Evolutionary conservation across 2,329 filamentous ascomycete species (phyloP).

Genomic region (Arthrobotrys sphaeroides): DNA sequence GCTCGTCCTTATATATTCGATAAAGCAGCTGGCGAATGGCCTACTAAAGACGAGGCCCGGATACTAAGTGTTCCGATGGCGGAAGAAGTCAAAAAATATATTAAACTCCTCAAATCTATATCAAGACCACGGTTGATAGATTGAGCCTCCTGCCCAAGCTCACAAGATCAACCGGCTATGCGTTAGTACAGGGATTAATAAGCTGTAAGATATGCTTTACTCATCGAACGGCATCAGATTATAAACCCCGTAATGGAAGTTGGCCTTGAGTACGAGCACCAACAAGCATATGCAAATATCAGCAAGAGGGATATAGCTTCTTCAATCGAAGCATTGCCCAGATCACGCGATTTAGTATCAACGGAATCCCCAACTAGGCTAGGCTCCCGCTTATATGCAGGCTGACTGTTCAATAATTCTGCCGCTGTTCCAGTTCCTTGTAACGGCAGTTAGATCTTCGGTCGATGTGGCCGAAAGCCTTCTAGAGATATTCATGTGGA

Average conservation of each 20-base stretch:
- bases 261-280: neutral
- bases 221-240: neutral
- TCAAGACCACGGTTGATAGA: too few species aligned
- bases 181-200: too few species aligned
- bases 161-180: too few species aligned
- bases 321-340: neutral
- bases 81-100: too few species aligned
- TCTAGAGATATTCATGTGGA: neutral
- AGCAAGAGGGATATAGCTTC: neutral
- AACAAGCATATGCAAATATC: too few species aligned
- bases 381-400: constrained; percentile 24
- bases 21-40: too few species aligned
- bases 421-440: constrained; percentile 23
- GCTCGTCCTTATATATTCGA: too few species aligned
- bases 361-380: neutral
- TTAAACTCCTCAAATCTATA: too few species aligned
- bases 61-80: too few species aligned
- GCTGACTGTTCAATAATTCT: constrained; percentile 34
- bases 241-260: neutral
- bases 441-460: constrained; percentile 28
- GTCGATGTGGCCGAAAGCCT: neutral
- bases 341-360: neutral
- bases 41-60: too few species aligned
- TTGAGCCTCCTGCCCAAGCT: too few species aligned
- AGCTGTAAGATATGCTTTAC: neutral